phyloP scores from a whole-genome alignment of 2,329 filamentous ascomycete species.

The Beauveria sp. region DNA sequence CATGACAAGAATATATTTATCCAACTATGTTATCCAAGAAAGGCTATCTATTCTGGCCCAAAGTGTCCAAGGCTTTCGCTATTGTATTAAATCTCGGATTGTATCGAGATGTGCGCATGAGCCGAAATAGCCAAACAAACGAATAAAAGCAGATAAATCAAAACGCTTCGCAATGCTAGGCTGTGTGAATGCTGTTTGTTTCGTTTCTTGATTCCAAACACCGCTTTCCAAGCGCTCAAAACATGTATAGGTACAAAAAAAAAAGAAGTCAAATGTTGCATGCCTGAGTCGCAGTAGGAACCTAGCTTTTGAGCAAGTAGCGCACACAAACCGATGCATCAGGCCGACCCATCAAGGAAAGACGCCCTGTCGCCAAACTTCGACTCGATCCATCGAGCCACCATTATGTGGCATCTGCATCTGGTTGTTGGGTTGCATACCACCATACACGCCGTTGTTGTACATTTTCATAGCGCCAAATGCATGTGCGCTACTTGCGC shows the following conservation, averaged over 20 bases:
- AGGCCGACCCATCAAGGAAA: constrained; percentile 20
- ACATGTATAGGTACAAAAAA: not conserved
- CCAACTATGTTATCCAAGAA: not conserved
- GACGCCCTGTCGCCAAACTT: constrained; percentile 36
- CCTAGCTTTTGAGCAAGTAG: not conserved
- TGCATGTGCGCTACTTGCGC: not conserved
- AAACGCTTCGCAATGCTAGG: constrained; percentile 13
- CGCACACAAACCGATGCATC: not conserved
- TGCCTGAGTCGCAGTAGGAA: not conserved
- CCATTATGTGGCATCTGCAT: constrained; percentile 14
- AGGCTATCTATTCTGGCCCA: not conserved
- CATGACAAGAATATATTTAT: not conserved
- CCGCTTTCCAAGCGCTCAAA: not conserved
- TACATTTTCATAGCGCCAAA: constrained; percentile 4
- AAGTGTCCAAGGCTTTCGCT: not conserved
- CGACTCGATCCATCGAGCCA: constrained; percentile 28
- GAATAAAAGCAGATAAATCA: not conserved
- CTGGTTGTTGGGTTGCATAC: constrained; percentile 20
- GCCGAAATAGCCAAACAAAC: not conserved
- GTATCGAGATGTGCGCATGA: not conserved
- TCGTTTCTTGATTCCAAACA: not conserved
- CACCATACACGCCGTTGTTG: constrained; percentile 13
- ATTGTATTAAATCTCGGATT: not conserved
- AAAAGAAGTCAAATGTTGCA: not conserved
- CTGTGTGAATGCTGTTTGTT: constrained; percentile 1